A percentile compares a stretch with the other conserved stretches of the same genome.
Conservation (phyloP, 768 basidiomycete species). For the Mycena galopus region DNA sequence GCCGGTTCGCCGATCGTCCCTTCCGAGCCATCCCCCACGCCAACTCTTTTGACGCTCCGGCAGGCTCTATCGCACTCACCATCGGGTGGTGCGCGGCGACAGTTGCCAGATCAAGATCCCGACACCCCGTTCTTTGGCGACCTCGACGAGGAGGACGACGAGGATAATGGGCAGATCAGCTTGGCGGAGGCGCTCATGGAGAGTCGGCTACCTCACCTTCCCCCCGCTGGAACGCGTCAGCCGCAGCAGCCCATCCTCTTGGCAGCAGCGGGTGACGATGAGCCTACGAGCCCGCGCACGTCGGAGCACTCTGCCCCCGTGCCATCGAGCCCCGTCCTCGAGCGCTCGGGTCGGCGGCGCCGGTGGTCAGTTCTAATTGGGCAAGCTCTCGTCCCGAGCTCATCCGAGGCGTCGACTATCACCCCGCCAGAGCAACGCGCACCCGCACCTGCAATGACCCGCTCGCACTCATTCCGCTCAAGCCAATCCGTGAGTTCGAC, state of each 20-base stretch:
- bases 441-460: slow-evolving; percentile 52
- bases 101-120: slow-evolving; percentile 44
- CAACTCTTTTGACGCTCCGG: slow-evolving; percentile 74
- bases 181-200: slow-evolving; percentile 82
- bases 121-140: slow-evolving; percentile 58
- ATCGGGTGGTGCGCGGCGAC: slow-evolving; percentile 38
- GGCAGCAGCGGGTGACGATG: slow-evolving; percentile 55
- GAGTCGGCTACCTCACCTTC: slow-evolving; percentile 81
- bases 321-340: slow-evolving; percentile 45
- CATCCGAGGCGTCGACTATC: slow-evolving; percentile 39
- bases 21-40: slow-evolving; percentile 69
- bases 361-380: slow-evolving; percentile 81
- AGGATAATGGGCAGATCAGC: slow-evolving; percentile 74
- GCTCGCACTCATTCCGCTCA: slow-evolving; percentile 59
- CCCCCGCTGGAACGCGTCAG: slow-evolving; percentile 75
- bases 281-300: slow-evolving; percentile 60
- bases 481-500: slow-evolving; percentile 48
- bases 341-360: slow-evolving; percentile 62
- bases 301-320: slow-evolving; percentile 56
- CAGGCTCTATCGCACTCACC: slow-evolving; percentile 70
- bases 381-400: slow-evolving; percentile 44
- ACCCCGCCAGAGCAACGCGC: slow-evolving; percentile 43
- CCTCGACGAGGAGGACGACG: slow-evolving; percentile 73
- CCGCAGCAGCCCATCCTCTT: slow-evolving; percentile 80
- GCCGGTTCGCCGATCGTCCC: slow-evolving; percentile 46